These are phyloP conservation scores for Lipomyces sp. DNA, from an alignment of 805 yeast genomes.

Conservation along the genomic window DNA sequence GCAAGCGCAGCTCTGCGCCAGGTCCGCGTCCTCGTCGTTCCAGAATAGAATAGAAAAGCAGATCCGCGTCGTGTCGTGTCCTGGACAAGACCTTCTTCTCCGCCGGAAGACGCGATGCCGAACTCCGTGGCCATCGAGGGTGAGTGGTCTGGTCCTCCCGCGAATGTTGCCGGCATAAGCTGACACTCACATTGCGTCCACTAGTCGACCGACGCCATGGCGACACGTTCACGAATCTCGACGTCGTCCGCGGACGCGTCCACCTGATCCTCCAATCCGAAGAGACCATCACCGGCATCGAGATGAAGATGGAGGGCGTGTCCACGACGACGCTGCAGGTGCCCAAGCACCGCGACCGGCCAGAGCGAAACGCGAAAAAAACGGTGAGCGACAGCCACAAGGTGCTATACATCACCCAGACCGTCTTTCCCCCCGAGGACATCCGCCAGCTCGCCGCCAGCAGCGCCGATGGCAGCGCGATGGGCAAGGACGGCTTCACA, in stretches of 20 bases:
- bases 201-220: conserved; percentile 22
- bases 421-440: conserved; percentile 40
- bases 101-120: conserved; percentile 16
- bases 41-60: too few relatives aligned
- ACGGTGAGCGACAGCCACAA: conserved; percentile 31
- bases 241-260: conserved; percentile 33
- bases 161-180: not conserved
- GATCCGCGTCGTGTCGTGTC: too few relatives aligned
- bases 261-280: conserved; percentile 29
- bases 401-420: conserved; percentile 34
- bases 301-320: conserved; percentile 36
- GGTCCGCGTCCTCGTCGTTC: too few relatives aligned
- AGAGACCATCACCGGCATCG: conserved; percentile 33
- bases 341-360: conserved; percentile 19
- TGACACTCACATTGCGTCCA: not conserved
- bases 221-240: conserved; percentile 31
- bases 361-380: conserved; percentile 21
- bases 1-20: too few relatives aligned
- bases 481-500: conserved; percentile 34
- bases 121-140: conserved; percentile 14
- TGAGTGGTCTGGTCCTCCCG: not conserved
- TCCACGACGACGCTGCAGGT: conserved; percentile 31
- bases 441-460: too few relatives aligned
- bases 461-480: conserved; percentile 20
- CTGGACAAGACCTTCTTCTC: too few relatives aligned